Evolutionary conservation across 1,139 yeast species (phyloP), one percentile per base, ranked within the genome.

Genomic region (Saccharomycopsis hybrid): DNA sequence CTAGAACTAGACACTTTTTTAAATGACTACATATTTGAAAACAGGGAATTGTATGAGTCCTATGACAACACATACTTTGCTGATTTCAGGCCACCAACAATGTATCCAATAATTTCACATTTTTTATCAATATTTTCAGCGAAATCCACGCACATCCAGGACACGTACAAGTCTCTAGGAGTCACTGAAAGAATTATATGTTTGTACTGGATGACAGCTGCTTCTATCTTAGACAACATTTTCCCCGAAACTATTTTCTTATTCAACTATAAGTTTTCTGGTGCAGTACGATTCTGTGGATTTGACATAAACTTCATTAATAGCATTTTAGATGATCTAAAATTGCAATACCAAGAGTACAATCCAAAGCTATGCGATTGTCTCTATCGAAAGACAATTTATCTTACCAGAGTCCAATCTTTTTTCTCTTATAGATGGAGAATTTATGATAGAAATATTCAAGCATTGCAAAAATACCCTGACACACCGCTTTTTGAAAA

Each of bases 201-300:
- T 5, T 35, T 50, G 5, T 47, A 47, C 28, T 47, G 53, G 48
- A 25, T 50, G 3, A 38, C 40, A 7, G 11, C 32, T 8, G 11
- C 37, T 18, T 18, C 40, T 9, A 31, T 47, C 7, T 29, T 50
- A 5, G 53, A 50, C 27, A 44, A 35, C 32, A 25, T 50, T 5
- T 50, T 50, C 25, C 46, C 53, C 2, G 51, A 47, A 13, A 9
- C 40, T 2, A 25, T 40, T 8, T 50, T 40, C 13, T 18, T 50
- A 11, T 50, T 35, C 38, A 35, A 36, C 4, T 28, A 41, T 7
- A 32, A 37, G 32, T 50, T 50, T 27, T 8, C 18, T 9, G 39
- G 39, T 18, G 27, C 51, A 5, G 50, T 43, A 4, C 8, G 31
- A 7, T 38, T 37, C 4, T 25, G 11, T 27, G 45, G 36, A 8